Base-by-base conservation (phyloP, 306 rosid genomes). In the Quercus robur region DNA sequence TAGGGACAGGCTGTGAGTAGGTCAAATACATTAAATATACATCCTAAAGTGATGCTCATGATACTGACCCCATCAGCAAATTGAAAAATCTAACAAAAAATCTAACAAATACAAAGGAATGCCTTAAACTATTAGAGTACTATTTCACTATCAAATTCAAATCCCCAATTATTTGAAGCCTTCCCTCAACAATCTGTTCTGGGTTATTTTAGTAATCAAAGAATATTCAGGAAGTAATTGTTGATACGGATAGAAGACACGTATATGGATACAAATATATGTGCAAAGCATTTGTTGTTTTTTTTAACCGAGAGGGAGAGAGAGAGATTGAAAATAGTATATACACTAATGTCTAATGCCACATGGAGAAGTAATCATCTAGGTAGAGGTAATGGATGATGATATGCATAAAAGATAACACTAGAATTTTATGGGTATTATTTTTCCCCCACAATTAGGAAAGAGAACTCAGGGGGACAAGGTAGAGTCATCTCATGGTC, bases 1-100 rank as follows among this genome's bases (percentile, higher is more conserved):
- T 71, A 71, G 82, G 75, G 85, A 81, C 91, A 85, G 92, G 83
- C 87, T 89, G 92, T 86, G 81, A 80, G 86, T 86, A 84, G 93
- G 94, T 85, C 86, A 74, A 82, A 78, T 59, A 35, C 82, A 84
- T 84, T 81, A 85, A 84, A 87, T 81, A 52, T 84, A 80, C 78
- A 59, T 82, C 86, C 75, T 73, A 78, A 85, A 84, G 80, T 76
- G 74, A 75, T 74, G 44, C 85, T 41, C 81, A 23, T 86, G 83
- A 84, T 78, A 74, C 80, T 83, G 85, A 82, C 85, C 76, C 83
- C 84, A 69, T 75, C 56, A 70, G 31, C 81, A 59, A 84, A 78
- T 75, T 77, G 74, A 51, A 80, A 76, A 64, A 75, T 38, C 71
- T 55, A 28, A 30, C 44, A 64, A 70, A 3, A 9, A n/a, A 49